Evolutionary conservation across 495 filamentous ascomycete species (phyloP).

Genomic region (Penicillium pancosmium): DNA sequence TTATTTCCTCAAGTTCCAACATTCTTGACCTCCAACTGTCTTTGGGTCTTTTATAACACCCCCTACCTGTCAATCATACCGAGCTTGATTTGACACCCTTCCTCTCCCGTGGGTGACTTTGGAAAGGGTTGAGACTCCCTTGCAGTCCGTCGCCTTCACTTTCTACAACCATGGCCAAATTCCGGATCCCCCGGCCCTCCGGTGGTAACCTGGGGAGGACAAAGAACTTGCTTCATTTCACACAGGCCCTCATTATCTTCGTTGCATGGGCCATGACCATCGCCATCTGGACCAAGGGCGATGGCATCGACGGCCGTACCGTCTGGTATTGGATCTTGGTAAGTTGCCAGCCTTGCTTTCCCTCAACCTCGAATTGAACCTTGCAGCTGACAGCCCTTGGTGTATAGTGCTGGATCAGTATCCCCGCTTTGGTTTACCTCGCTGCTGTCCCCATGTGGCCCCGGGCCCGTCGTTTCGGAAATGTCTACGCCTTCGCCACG

Average conservation of each 20-base stretch:
- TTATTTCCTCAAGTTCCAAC: background rate
- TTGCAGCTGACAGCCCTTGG: constrained; percentile 21
- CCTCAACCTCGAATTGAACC: background rate
- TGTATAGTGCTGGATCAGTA: constrained; percentile 77
- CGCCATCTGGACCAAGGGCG: constrained; percentile 66
- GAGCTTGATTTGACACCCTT: background rate
- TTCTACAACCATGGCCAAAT: constrained; percentile 27
- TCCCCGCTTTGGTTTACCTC: constrained; percentile 82
- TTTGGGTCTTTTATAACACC: background rate
- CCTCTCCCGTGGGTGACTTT: constrained; percentile 1
- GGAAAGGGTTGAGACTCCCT: constrained; percentile 26
- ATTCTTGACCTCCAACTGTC: background rate
- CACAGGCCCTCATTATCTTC: constrained; percentile 69
- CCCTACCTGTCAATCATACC: constrained; percentile 4
- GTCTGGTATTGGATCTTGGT: constrained; percentile 81
- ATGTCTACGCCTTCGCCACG: constrained; percentile 78
- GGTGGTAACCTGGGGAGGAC: constrained; percentile 44
- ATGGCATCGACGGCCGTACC: constrained; percentile 66
- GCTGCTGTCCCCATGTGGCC: constrained; percentile 81
- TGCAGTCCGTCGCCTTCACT: constrained; percentile 19
- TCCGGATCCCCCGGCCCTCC: constrained; percentile 35
- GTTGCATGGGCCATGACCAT: constrained; percentile 74
- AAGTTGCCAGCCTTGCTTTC: constrained; percentile 31
- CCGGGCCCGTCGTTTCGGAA: constrained; percentile 75
- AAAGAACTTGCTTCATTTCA: constrained; percentile 52